Percentiles rank a stretch among this genome's conserved stretches.
These are phyloP conservation scores for Priceomyces fermenticarens DNA, from an alignment of 805 yeast genomes.

Conservation along the genomic window DNA sequence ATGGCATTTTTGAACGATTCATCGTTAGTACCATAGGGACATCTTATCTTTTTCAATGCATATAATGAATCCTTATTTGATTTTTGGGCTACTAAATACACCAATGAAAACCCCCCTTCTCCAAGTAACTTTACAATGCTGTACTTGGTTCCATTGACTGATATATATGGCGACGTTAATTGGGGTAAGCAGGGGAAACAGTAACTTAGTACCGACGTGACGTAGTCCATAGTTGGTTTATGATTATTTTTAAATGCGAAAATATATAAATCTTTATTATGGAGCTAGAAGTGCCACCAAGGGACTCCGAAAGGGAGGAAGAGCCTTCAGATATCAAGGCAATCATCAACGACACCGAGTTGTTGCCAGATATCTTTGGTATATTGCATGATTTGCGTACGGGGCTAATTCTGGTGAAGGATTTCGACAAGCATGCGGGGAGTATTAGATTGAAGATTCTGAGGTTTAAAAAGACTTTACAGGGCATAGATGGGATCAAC, in stretches of 20 bases:
- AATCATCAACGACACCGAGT: conserved; percentile 28
- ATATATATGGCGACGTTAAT: conserved; percentile 50
- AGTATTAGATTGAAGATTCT: conserved; percentile 34
- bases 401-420: conserved; percentile 38
- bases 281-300: neutral
- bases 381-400: conserved; percentile 31
- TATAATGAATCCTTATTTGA: conserved; percentile 45
- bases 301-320: neutral
- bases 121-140: conserved; percentile 71
- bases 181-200: conserved; percentile 49
- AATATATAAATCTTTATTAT: neutral
- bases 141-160: conserved; percentile 61
- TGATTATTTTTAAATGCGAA: neutral
- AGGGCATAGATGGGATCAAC: conserved; percentile 36
- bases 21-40: conserved; percentile 81
- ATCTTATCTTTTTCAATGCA: conserved; percentile 82
- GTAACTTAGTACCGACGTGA: conserved; percentile 16
- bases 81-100: conserved; percentile 63
- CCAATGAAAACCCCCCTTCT: conserved; percentile 88
- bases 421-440: conserved; percentile 41
- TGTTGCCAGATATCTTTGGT: conserved; percentile 36
- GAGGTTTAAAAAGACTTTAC: conserved; percentile 26
- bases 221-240: conserved; percentile 17
- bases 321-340: conserved; percentile 13
- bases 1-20: conserved; percentile 59